These are phyloP conservation scores for Cenchrus purpureus DNA, from an alignment of 176 grass and related monocot genomes.

Conservation along the genomic window DNA sequence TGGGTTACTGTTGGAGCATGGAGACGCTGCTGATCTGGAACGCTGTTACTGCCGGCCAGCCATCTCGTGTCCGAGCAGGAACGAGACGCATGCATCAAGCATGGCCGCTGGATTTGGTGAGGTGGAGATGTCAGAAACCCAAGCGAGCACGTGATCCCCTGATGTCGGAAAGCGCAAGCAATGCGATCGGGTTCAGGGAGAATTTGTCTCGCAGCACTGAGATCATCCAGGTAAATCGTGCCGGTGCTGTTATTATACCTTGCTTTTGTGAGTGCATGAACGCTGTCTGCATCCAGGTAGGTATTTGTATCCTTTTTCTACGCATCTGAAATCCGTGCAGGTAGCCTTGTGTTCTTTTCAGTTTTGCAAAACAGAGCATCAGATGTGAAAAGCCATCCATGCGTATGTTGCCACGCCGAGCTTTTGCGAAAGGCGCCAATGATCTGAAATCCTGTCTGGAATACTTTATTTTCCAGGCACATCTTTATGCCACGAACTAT, in stretches of 20 bases:
- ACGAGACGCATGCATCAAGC: not conserved
- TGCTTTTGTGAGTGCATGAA: constrained; percentile 28
- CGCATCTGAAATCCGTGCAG: not conserved
- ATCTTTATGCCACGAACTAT: constrained; percentile 31
- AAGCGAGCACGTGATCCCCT: constrained; percentile 30
- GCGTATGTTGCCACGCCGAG: not conserved
- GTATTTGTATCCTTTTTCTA: not conserved
- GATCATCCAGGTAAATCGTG: not conserved
- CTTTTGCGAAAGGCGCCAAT: constrained; percentile 37
- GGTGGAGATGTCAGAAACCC: constrained; percentile 6
- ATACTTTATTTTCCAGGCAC: not conserved
- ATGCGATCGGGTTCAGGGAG: not conserved
- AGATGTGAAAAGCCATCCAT: constrained; percentile 48
- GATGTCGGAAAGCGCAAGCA: not conserved
- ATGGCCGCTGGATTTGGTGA: constrained; percentile 5
- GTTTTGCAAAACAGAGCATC: not conserved
- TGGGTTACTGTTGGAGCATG: not conserved
- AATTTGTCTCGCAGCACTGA: not conserved
- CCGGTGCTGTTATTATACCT: not conserved
- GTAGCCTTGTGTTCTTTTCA: not conserved
- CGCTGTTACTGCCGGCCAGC: not conserved
- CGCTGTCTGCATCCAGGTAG: not conserved
- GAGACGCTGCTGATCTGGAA: not conserved
- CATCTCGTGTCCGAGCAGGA: not conserved
- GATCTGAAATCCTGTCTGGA: constrained; percentile 40